Conservation (phyloP, 192 early-diverging fungal species). For the Coemansia sp. region DNA sequence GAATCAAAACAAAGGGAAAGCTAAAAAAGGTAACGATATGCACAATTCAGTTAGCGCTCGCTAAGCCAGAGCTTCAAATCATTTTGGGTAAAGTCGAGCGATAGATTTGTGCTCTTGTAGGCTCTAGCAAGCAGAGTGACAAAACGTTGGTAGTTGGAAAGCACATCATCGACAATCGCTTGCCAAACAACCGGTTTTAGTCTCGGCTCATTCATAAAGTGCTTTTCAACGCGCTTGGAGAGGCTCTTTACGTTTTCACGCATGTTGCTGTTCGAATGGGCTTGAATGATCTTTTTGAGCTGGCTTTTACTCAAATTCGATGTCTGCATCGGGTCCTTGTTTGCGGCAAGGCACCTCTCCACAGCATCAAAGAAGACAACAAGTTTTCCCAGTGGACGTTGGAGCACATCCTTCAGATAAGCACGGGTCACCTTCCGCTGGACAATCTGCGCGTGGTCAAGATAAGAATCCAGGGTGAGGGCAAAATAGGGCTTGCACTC, state of each 20-base stretch:
- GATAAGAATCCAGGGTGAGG: slow-evolving; percentile 57
- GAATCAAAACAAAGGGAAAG: background rate
- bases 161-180: slow-evolving; percentile 85
- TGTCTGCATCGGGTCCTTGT: slow-evolving; percentile 62
- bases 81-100: slow-evolving; percentile 79
- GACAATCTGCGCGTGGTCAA: slow-evolving; percentile 80
- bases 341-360: slow-evolving; percentile 74
- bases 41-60: slow-evolving; percentile 32
- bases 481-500: slow-evolving; percentile 63
- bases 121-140: slow-evolving; percentile 80
- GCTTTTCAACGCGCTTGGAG: slow-evolving; percentile 93
- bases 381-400: slow-evolving; percentile 84
- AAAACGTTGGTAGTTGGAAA: slow-evolving; percentile 77
- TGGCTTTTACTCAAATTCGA: slow-evolving; percentile 78
- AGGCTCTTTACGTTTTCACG: slow-evolving; percentile 67
- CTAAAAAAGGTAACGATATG: slow-evolving; percentile 1
- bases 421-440: slow-evolving; percentile 83
- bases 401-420: slow-evolving; percentile 86
- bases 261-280: slow-evolving; percentile 84
- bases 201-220: slow-evolving; percentile 83
- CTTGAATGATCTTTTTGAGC: slow-evolving; percentile 81
- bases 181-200: slow-evolving; percentile 90
- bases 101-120: slow-evolving; percentile 81
- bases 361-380: slow-evolving; percentile 97
- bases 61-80: slow-evolving; percentile 54